Conservation (phyloP, 2,329 filamentous ascomycete genomes). For the Fusarium staphyleae region DNA sequence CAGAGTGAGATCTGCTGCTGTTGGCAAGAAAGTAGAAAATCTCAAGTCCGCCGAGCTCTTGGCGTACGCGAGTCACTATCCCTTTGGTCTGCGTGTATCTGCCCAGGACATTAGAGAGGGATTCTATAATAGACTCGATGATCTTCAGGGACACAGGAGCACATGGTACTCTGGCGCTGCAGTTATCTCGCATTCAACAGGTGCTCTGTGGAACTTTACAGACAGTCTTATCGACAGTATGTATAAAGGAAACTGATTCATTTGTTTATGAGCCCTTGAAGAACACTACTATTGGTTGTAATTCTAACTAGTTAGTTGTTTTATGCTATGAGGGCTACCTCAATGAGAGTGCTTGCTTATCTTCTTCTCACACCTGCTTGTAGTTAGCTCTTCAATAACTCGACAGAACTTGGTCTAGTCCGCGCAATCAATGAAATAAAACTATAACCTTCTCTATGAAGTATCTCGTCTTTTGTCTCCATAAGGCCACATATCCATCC, state of each 20-base stretch:
- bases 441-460: no score
- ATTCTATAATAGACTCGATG: slow-evolving; percentile 27
- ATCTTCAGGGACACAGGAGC: slow-evolving; percentile 22
- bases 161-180: slow-evolving; percentile 33
- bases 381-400: no score
- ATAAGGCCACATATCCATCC: background rate
- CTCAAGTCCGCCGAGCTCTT: slow-evolving; percentile 15
- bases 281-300: no score
- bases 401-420: no score
- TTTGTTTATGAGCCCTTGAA: no score
- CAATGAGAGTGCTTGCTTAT: no score
- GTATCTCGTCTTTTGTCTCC: background rate
- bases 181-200: slow-evolving; percentile 27
- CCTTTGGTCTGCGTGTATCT: slow-evolving; percentile 23
- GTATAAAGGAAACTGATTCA: slow-evolving; percentile 1
- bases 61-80: slow-evolving; percentile 28
- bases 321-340: no score
- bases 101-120: slow-evolving; percentile 14
- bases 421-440: no score
- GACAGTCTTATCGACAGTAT: slow-evolving; percentile 28
- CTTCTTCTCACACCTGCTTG: no score
- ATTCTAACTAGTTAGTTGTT: no score
- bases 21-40: background rate
- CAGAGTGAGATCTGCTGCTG: slow-evolving; percentile 9
- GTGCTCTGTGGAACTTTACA: slow-evolving; percentile 32